Base-by-base conservation (phyloP, 768 basidiomycete species). In the Podaxis pistillaris region DNA sequence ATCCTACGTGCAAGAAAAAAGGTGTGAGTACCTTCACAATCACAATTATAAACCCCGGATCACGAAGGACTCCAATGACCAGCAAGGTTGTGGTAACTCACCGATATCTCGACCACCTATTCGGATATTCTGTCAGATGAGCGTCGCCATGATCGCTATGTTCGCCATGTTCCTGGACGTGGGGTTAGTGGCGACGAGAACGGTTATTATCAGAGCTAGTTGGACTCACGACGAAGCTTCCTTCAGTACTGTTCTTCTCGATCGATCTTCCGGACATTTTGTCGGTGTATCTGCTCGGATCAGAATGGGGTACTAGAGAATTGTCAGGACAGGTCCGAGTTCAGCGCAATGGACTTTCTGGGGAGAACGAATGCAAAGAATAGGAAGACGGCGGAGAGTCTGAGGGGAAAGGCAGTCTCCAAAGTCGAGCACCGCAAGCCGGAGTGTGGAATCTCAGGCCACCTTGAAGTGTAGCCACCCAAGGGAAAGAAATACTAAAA, bases 71-170 rank as follows among this genome's bases (percentile, higher is more conserved):
- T 51, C 22, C 28, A n/a, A 52, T 40, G 26, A 17, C 37, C 40
- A 44, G 33, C 33, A 38, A 44, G 4, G 26, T 51, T 44, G 19
- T 55, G 30, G 8, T 51, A 46, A 64, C 76, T 46, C 68, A 87
- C 87, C 86, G 81, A 59, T 81, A 79, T 64, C 67, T 78, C n/a
- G 82, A 78, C 86, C 84, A 87, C 55, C 71, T 68, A 69, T 86
- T 87, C 12, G 82, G 83, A 67, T 79, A 74, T 19, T 64, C 70
- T 11, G 74, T 68, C 59, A 77, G 76, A 61, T 75, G 72, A 22
- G 72, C 74, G 30, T 69, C 65, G 7, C 65, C 62, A n/a, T 66
- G 63, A 30, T 64, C 56, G 7, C 53, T 53, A 62, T 67, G 64
- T 46, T 64, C 56, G 7, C 53, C 53, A 62, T 67, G 64, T 46